Evolutionary conservation across 2,329 filamentous ascomycete species (phyloP).

Genomic region (Metarhizium rileyi): DNA sequence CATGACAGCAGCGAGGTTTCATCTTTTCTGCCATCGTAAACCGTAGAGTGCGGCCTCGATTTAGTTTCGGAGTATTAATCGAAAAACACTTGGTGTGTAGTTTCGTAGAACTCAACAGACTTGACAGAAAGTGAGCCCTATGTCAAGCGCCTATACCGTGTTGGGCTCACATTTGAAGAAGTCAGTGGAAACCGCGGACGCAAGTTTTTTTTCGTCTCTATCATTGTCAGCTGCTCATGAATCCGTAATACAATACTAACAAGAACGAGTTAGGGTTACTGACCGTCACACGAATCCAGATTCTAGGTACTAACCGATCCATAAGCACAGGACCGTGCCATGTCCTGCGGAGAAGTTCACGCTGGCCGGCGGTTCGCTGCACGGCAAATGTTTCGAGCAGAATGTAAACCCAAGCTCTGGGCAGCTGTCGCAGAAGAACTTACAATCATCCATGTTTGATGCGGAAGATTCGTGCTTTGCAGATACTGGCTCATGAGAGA

Average conservation of each 20-base stretch:
- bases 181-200: slow-evolving; percentile 16
- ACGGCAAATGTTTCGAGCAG: slow-evolving; percentile 26
- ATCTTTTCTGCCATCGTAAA: slow-evolving; percentile 9
- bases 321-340: slow-evolving; percentile 30
- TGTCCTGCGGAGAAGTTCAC: slow-evolving; percentile 19
- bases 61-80: slow-evolving; percentile 17
- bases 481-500: slow-evolving; percentile 38
- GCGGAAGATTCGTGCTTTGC: slow-evolving; percentile 36
- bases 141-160: slow-evolving; percentile 7
- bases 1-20: slow-evolving; percentile 21
- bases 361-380: slow-evolving; percentile 12
- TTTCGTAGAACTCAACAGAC: slow-evolving; percentile 27
- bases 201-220: slow-evolving; percentile 17
- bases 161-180: slow-evolving; percentile 3
- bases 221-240: slow-evolving; percentile 26
- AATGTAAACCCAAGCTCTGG: slow-evolving; percentile 35
- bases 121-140: slow-evolving; percentile 23
- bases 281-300: not conserved
- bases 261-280: not conserved
- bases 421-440: slow-evolving; percentile 36
- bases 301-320: slow-evolving; percentile 21
- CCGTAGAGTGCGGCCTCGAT: slow-evolving; percentile 5
- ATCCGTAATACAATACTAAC: slow-evolving; percentile 26
- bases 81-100: slow-evolving; percentile 22
- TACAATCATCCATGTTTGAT: slow-evolving; percentile 40